These are phyloP conservation scores for Starmerella asiatica DNA, from an alignment of 805 yeast species.

Conservation along the genomic window DNA sequence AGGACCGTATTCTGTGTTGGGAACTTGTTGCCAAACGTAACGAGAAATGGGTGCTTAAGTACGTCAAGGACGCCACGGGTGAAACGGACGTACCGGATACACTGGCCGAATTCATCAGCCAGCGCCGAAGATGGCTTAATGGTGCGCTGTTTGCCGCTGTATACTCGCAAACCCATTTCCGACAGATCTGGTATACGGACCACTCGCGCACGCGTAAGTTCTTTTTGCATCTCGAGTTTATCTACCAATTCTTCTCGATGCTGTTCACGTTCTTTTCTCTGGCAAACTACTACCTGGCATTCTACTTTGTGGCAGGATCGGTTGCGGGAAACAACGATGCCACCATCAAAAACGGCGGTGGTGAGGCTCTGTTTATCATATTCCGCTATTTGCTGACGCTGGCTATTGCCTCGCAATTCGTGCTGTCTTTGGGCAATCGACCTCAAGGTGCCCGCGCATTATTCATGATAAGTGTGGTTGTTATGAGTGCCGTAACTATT, in stretches of 20 bases:
- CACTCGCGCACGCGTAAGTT: slow-evolving; percentile 72
- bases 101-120: slow-evolving; percentile 88
- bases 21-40: slow-evolving; percentile 77
- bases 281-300: slow-evolving; percentile 82
- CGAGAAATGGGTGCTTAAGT: slow-evolving; percentile 79
- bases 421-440: slow-evolving; percentile 90
- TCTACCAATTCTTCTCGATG: slow-evolving; percentile 70
- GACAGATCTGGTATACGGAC: slow-evolving; percentile 75
- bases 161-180: slow-evolving; percentile 73
- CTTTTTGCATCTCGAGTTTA: slow-evolving; percentile 72
- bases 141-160: slow-evolving; percentile 97
- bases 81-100: slow-evolving; percentile 94
- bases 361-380: slow-evolving; percentile 67
- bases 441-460: slow-evolving; percentile 88
- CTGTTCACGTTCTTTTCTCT: slow-evolving; percentile 85
- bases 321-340: slow-evolving; percentile 37
- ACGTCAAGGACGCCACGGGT: slow-evolving; percentile 84
- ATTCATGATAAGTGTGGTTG: slow-evolving; percentile 56
- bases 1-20: slow-evolving; percentile 93
- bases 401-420: slow-evolving; percentile 72
- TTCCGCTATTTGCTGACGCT: slow-evolving; percentile 77
- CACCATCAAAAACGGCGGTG: slow-evolving; percentile 44
- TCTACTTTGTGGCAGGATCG: slow-evolving; percentile 85
- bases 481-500: slow-evolving; percentile 63
- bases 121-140: slow-evolving; percentile 95